phyloP scores from a whole-genome alignment of 352 stramenopile genomes.

The Pythium rhizo-oryzae region DNA sequence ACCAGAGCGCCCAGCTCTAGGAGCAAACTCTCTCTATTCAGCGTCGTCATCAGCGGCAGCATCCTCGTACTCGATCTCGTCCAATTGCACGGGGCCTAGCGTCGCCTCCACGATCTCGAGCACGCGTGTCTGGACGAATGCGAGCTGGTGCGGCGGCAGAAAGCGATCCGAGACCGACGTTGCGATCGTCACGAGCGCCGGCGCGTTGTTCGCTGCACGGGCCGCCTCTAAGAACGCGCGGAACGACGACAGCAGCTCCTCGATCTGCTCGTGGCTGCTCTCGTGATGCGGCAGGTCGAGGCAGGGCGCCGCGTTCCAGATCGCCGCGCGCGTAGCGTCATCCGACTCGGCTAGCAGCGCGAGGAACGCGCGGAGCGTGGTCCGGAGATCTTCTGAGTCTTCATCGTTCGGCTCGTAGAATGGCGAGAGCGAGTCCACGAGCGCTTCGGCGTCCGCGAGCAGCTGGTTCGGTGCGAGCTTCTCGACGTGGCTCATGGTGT shows the following conservation, averaged over 20 bases:
- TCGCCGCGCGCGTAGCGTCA: constrained; percentile 26
- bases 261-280: constrained; percentile 58
- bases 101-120: constrained; percentile 49
- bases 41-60: neutral
- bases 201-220: constrained; percentile 29
- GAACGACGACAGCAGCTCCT: neutral
- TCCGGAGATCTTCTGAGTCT: neutral
- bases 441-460: neutral
- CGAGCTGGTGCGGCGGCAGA: constrained; percentile 63
- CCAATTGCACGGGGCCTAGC: constrained; percentile 38
- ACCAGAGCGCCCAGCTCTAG: constrained; percentile 54
- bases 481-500: constrained; percentile 41
- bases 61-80: constrained; percentile 62
- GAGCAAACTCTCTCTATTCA: neutral
- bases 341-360: constrained; percentile 10
- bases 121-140: constrained; percentile 46
- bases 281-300: constrained; percentile 72
- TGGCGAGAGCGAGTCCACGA: constrained; percentile 18
- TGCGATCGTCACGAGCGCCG: constrained; percentile 81
- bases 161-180: constrained; percentile 80
- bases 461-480: constrained; percentile 16
- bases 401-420: constrained; percentile 39
- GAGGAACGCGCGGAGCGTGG: constrained; percentile 6
- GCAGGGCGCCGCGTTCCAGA: constrained; percentile 60
- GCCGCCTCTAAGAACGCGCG: constrained; percentile 39